A percentile compares a stretch with the other conserved stretches of the same genome.
Evolutionary conservation across 495 filamentous ascomycete species (phyloP).

Genomic region (Symbiotaphrina buchneri): DNA sequence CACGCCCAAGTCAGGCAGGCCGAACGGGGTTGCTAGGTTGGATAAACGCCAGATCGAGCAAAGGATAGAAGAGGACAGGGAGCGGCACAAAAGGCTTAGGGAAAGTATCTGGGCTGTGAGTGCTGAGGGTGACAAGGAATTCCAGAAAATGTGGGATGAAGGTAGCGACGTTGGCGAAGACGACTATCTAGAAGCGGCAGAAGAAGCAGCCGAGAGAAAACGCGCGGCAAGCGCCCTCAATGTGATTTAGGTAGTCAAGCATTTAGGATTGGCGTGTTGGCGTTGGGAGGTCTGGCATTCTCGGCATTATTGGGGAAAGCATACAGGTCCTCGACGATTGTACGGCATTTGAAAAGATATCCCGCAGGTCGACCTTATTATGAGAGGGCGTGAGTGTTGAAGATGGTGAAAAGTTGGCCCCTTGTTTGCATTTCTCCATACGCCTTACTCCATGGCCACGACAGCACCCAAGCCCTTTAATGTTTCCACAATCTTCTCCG

Average conservation of each 20-base stretch:
- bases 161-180: constrained; percentile 65
- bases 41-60: constrained; percentile 85
- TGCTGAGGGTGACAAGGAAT: constrained; percentile 33
- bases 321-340: too few species aligned
- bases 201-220: constrained; percentile 44
- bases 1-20: constrained; percentile 12
- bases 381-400: too few species aligned
- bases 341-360: too few species aligned
- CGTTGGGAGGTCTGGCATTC: too few species aligned
- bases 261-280: too few species aligned
- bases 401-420: too few species aligned
- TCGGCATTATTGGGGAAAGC: too few species aligned
- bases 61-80: constrained; percentile 88
- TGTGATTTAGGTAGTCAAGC: too few species aligned
- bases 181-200: constrained; percentile 45
- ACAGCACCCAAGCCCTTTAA: constrained; percentile 83
- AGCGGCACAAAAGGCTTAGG: constrained; percentile 73
- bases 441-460: constrained; percentile 63
- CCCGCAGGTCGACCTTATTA: too few species aligned
- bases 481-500: constrained; percentile 89
- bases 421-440: too few species aligned
- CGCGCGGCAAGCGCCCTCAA: too few species aligned
- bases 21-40: constrained; percentile 21
- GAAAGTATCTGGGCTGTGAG: constrained; percentile 81
- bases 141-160: constrained; percentile 58